A percentile compares a stretch with the other conserved stretches of the same genome.
Conservation (phyloP, 2,329 filamentous ascomycete genomes). For the Pseudocercospora macadamiae region DNA sequence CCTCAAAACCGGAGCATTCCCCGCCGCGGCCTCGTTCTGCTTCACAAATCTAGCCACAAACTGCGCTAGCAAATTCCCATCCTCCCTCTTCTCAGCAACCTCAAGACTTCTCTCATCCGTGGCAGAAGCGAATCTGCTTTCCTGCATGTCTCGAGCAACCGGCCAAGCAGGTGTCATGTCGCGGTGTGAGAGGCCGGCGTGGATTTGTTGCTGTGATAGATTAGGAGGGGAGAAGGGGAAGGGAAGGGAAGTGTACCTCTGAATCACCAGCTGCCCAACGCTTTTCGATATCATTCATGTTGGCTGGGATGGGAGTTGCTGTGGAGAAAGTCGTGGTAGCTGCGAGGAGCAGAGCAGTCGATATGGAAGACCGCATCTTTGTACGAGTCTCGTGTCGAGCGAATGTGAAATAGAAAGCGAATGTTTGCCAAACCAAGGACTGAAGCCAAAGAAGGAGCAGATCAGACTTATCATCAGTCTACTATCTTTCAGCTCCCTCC, state of each 20-base stretch:
- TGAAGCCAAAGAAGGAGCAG: neutral
- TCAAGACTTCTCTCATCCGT: slow-evolving; percentile 13
- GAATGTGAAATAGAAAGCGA: neutral
- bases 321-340: slow-evolving; percentile 11
- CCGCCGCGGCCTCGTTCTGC: slow-evolving; percentile 9
- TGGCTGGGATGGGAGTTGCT: slow-evolving; percentile 20
- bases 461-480: neutral
- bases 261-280: slow-evolving; percentile 33
- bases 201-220: slow-evolving; percentile 24
- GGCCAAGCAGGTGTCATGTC: slow-evolving; percentile 26
- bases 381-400: too few relatives aligned
- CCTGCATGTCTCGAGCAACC: slow-evolving; percentile 3
- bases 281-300: slow-evolving; percentile 33
- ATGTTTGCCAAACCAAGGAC: too few relatives aligned
- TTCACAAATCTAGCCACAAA: slow-evolving; percentile 24
- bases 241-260: slow-evolving; percentile 28
- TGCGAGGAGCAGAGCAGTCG: slow-evolving; percentile 18
- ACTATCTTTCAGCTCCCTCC: too few relatives aligned
- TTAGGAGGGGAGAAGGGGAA: neutral
- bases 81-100: slow-evolving; percentile 6
- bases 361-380: slow-evolving; percentile 23
- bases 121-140: slow-evolving; percentile 10
- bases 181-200: slow-evolving; percentile 19
- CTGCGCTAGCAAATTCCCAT: slow-evolving; percentile 17
- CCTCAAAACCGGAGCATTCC: slow-evolving; percentile 26